phyloP scores from a whole-genome alignment of 352 stramenopile species.

The Globisporangium viniferum region DNA sequence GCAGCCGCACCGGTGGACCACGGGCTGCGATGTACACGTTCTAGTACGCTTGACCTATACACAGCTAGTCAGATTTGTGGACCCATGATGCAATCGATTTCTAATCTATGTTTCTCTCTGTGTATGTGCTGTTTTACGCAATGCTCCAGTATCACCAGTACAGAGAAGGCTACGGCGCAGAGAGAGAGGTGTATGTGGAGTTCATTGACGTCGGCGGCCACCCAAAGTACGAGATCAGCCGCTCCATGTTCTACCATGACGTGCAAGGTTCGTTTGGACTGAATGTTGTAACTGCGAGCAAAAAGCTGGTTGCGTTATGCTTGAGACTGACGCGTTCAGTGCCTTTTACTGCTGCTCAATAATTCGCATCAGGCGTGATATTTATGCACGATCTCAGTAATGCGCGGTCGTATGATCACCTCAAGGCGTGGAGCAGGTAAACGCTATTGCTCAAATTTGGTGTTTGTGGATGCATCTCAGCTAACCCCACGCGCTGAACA shows the following conservation, averaged over 20 bases:
- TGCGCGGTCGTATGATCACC: constrained; percentile 65
- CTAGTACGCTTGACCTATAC: constrained; percentile 29
- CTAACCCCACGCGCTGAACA: neutral
- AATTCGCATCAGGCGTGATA: constrained; percentile 38
- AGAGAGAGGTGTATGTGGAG: constrained; percentile 69
- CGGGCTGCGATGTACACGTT: constrained; percentile 79
- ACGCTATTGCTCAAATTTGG: neutral
- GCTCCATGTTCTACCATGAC: constrained; percentile 78
- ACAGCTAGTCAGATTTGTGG: neutral
- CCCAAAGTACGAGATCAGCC: constrained; percentile 77
- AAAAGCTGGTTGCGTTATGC: neutral
- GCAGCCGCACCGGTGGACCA: constrained; percentile 59
- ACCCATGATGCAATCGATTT: neutral
- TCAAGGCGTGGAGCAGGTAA: constrained; percentile 44
- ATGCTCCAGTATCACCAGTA: constrained; percentile 27
- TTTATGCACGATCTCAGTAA: constrained; percentile 84
- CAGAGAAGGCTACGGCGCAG: constrained; percentile 30
- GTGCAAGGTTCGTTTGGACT: constrained; percentile 41
- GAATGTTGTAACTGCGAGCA: too few species aligned
- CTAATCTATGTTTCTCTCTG: neutral
- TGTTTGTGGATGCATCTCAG: neutral
- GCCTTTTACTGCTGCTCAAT: neutral
- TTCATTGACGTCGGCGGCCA: constrained; percentile 84
- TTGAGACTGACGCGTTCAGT: neutral
- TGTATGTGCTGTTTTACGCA: neutral